These are phyloP conservation scores for Penicillium hesseltinei DNA, from an alignment of 2,329 filamentous ascomycete species.

Conservation along the genomic window DNA sequence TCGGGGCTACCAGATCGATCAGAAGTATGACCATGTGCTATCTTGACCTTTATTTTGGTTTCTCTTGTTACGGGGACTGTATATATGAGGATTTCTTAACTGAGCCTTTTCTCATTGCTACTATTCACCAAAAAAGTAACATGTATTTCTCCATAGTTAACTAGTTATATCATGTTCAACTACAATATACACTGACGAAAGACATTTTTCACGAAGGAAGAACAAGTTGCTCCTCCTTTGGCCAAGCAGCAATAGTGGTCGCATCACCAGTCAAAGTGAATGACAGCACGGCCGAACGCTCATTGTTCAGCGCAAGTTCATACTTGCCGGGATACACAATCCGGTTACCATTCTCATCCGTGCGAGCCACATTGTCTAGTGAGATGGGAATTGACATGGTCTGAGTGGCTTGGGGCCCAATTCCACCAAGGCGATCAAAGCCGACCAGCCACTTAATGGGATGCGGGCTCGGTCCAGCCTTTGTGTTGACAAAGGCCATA, in stretches of 20 bases:
- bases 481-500: conserved; percentile 41
- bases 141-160: too few relatives aligned
- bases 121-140: not conserved
- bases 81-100: conserved; percentile 13
- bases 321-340: conserved; percentile 46
- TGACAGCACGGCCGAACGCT: conserved; percentile 34
- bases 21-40: not conserved
- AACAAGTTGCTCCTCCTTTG: conserved; percentile 26
- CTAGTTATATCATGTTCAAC: not conserved
- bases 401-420: conserved; percentile 25
- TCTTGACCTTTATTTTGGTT: conserved; percentile 28
- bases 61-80: conserved; percentile 6
- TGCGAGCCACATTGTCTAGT: conserved; percentile 40
- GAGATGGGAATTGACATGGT: conserved; percentile 37
- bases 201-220: conserved; percentile 8
- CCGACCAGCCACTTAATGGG: conserved; percentile 46
- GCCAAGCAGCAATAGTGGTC: conserved; percentile 37
- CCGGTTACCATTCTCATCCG: conserved; percentile 38
- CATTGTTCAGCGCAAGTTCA: conserved; percentile 42
- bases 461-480: conserved; percentile 41
- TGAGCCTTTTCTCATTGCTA: not conserved
- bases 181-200: not conserved
- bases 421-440: conserved; percentile 34
- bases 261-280: conserved; percentile 37
- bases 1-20: too few relatives aligned